A percentile compares a stretch with the other conserved stretches of the same genome.
These are phyloP conservation scores for Raphidocelis subcapitata DNA, from an alignment of 139 green algal genomes.

Conservation along the genomic window DNA sequence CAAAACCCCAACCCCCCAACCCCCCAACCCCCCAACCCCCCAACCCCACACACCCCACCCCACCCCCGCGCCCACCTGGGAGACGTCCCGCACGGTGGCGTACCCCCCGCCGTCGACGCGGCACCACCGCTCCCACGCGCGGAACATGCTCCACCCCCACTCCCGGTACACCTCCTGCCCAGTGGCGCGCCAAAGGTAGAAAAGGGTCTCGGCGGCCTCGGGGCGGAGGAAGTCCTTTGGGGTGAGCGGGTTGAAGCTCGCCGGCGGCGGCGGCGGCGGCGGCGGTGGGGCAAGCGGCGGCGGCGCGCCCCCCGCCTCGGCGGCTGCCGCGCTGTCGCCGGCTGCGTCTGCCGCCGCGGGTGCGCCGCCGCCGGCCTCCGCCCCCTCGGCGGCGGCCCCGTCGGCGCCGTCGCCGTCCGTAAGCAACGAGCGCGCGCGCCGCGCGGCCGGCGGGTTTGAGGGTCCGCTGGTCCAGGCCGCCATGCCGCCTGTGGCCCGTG, in stretches of 20 bases:
- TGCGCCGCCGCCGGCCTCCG: too few relatives aligned
- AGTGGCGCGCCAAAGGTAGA: constrained; percentile 79
- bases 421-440: too few relatives aligned
- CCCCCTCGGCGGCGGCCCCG: too few relatives aligned
- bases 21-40: not conserved
- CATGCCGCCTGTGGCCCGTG: too few relatives aligned
- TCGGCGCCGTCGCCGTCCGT: too few relatives aligned
- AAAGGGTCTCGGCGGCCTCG: constrained; percentile 83
- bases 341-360: too few relatives aligned
- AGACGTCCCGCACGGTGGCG: constrained; percentile 48
- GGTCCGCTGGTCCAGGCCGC: too few relatives aligned
- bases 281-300: constrained; percentile 1
- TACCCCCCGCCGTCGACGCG: constrained; percentile 65
- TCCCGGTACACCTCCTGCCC: constrained; percentile 71
- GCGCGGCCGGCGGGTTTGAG: too few relatives aligned
- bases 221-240: constrained; percentile 77
- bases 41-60: not conserved
- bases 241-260: not conserved
- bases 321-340: too few relatives aligned
- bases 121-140: constrained; percentile 65
- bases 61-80: constrained; percentile 8
- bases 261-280: constrained; percentile 5
- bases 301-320: too few relatives aligned
- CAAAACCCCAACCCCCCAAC: too few relatives aligned
- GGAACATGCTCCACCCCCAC: constrained; percentile 83